These are phyloP conservation scores for Danielia oregonensis DNA, from an alignment of 805 yeast genomes.

Conservation along the genomic window DNA sequence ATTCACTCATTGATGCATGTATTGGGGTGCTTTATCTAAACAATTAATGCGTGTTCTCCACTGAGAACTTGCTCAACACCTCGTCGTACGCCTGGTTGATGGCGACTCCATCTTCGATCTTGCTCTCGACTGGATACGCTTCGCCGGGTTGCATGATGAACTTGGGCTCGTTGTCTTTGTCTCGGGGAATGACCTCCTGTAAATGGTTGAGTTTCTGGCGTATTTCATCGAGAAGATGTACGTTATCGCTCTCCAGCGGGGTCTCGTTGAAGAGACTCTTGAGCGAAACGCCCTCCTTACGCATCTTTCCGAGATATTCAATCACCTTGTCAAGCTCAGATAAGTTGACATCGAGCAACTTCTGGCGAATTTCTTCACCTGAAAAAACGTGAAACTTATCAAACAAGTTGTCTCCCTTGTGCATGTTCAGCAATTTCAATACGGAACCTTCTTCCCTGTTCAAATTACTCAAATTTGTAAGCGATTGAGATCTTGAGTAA, in stretches of 20 bases:
- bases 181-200: not conserved
- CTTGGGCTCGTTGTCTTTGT: not conserved
- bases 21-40: no score
- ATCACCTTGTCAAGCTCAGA: slow-evolving; percentile 33
- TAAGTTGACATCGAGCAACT: slow-evolving; percentile 27
- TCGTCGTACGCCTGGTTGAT: slow-evolving; percentile 20
- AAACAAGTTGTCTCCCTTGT: slow-evolving; percentile 6
- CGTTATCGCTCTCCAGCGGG: slow-evolving; percentile 1
- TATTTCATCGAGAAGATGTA: slow-evolving; percentile 5
- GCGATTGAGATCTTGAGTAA: slow-evolving; percentile 14
- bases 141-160: slow-evolving; percentile 1
- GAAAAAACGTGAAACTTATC: slow-evolving; percentile 17
- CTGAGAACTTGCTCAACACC: slow-evolving; percentile 16
- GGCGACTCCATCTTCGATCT: slow-evolving; percentile 5
- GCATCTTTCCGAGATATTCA: slow-evolving; percentile 27
- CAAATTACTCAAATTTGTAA: slow-evolving; percentile 28
- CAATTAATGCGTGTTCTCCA: no score
- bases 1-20: no score
- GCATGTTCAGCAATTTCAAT: slow-evolving; percentile 31
- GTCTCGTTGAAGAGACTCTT: slow-evolving; percentile 17
- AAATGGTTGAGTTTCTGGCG: slow-evolving; percentile 8
- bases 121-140: slow-evolving; percentile 1
- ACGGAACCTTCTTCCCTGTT: slow-evolving; percentile 42
- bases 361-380: slow-evolving; percentile 39
- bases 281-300: slow-evolving; percentile 29